Base-by-base conservation (phyloP, 352 stramenopile species). In the Phytopythium montanum region DNA sequence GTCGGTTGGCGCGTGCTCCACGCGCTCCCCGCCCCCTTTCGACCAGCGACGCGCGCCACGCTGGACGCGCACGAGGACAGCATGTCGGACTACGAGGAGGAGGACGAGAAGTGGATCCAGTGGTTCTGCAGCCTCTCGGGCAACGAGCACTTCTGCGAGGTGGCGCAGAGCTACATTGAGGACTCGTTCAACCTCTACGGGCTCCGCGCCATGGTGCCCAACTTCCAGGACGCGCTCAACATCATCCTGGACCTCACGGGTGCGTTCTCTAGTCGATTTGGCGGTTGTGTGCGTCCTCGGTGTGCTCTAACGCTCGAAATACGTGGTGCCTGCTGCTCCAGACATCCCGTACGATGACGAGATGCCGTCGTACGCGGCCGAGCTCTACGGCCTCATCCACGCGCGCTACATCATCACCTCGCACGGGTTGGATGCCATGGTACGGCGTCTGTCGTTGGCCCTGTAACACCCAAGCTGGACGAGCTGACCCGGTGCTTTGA, bases 161-260 rank as follows among this genome's bases (percentile, higher is more conserved):
- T 97, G 57, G 85, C 91, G 56, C 75, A 87, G 64, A 93, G 85
- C 71, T 97, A 97, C 86, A 97, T 97, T 69, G 89, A 97, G 73
- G 90, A 97, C 79, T 95, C 84, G 64, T 97, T 97, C 75, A 97
- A 97, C 70, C 81, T 97, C 62, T 97, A 97, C 67, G 90, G 90
- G 12, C 72, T 97, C 38, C 83, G 89, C 45, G 85, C 88, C 59
- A 85, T 95, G 63, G 84, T 96, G 60, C 86, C 82, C 62, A 93
- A 97, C 68, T 97, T 92, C 70, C 85, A 92, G 65, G 86, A 95
- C 46, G 90, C 87, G 49, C 77, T 97, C 60, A 96, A 97, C 73
- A 96, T 97, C 55, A 97, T 97, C 62, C 75, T 97, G 36, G 90
- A 97, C 61, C 72, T 95, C 68, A 95, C 85, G 59, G 85, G 83